Base-by-base conservation (phyloP, 2,329 filamentous ascomycete species). In the Metarhizium album region DNA sequence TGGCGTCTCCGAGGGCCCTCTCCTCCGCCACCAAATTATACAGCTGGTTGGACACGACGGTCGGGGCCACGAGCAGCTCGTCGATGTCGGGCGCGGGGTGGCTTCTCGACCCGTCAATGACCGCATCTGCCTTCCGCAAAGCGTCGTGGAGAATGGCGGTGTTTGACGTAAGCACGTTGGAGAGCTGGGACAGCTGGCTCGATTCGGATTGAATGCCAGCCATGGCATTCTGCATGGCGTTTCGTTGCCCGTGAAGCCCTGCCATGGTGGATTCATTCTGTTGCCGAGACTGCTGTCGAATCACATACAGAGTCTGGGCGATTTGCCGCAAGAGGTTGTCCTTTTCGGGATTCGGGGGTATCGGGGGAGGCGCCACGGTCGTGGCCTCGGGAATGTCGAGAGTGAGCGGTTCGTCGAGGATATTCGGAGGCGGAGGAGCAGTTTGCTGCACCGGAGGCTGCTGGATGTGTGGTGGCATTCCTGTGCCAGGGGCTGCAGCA, bases 341-440 rank as follows among this genome's bases (percentile, higher is more conserved):
- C 64, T 95, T 96, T 68, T 97, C 89, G 0, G 93, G 93, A 61
- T 98, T 98, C 0, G 90, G 90, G 0, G 93, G 91, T 31, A 96
- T 89, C 0, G 91, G 90, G 0, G 93, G 91, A 1, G 89, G 81
- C 5, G 84, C 76, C 7, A 82, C 64, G 22, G 75, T 70, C 0
- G 72, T 69, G 3, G 70, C 65, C 1, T 72, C 67, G 2, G 78
- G 73, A 13, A 78, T 69, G 16, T 71, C 59, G 23, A 80, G 66
- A 9, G 73, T 74, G 14, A 82, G 65, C 31, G 79, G 78, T 49
- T 78, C 77, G 54, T 82, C 79, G 58, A 83, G 73, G 24, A 70
- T 58, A 60, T 83, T 78, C 2, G 69, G 76, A 24, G 67, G 74
- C 24, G 67, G 74, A 50, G 64, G 64, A 35, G 62, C 55, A 16